Base-by-base conservation (phyloP, 1,139 yeast species). In the Suhomyces wounanorum region DNA sequence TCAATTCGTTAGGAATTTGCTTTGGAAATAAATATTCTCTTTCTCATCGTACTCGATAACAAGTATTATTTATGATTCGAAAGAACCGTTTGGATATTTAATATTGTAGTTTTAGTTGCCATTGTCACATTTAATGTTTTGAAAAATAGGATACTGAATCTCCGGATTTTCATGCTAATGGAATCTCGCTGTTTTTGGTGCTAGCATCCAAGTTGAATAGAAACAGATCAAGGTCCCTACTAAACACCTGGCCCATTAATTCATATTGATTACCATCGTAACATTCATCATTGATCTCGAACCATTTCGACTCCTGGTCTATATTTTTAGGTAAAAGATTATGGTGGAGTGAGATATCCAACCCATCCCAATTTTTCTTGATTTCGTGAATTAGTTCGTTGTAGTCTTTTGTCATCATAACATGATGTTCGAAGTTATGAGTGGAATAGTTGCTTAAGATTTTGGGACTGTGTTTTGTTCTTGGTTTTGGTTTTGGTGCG, bases 221-320 rank as follows among this genome's bases (percentile, higher is more conserved):
- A 49, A 67, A 68, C 41, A 54, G 43, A 54, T 69, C 72, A 18
- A 69, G 59, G 47, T 67, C 72, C 28, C 59, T 59, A 31, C 67
- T 55, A 44, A 62, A 47, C 8, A 56, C 48, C 13, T 49, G 53
- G 16, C 48, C 40, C 37, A 46, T 47, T n/a, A 53, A 42, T 18
- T 47, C 41, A 9, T 40, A 21, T 31, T 40, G 37, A n/a, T 51
- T 36, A 17, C 47, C 49, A 44, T 33, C 54, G 38, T 39, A 57
- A 42, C n/a, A 55, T 3, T 55, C 60, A 21, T 40, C 49, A 7
- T 45, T 53, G n/a, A 63, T 39, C 14, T 53, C 55, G 43, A 68
- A 68, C 30, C 64, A 40, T 26, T 53, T 50, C 17, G 50, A 47
- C 49, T 70, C 73, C 13, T 50, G 46, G 1, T 47, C 59, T 3